A percentile compares a stretch with the other conserved stretches of the same genome.
Evolutionary conservation across 495 filamentous ascomycete species (phyloP).

Genomic region (Diplogelasinospora grovesii): DNA sequence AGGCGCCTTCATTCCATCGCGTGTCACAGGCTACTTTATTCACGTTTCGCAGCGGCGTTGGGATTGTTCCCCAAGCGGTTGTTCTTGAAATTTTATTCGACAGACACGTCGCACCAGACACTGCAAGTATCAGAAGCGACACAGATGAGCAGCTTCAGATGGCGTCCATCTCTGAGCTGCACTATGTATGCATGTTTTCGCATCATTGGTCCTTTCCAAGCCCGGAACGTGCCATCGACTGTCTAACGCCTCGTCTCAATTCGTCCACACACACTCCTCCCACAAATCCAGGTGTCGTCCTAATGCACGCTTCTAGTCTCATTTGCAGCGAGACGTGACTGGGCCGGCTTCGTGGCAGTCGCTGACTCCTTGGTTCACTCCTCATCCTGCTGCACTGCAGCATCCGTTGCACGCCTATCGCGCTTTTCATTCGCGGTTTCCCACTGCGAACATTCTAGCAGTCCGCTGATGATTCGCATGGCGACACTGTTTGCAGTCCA

Average conservation of each 20-base stretch:
- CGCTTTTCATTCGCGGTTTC: conserved; percentile 10
- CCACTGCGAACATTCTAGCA: conserved; percentile 1
- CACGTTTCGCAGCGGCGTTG: no score
- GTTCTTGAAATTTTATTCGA: no score
- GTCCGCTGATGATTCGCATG: conserved; percentile 7
- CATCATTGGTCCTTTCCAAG: conserved; percentile 6
- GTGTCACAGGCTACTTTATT: no score
- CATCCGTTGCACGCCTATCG: conserved; percentile 4
- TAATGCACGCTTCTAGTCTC: conserved; percentile 19
- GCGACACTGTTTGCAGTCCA: no score
- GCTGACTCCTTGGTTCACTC: conserved; percentile 30
- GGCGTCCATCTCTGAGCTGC: conserved; percentile 8
- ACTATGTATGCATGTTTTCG: conserved; percentile 24
- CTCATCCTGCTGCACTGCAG: conserved; percentile 16
- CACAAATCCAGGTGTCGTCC: conserved; percentile 3
- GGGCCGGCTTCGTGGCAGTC: conserved; percentile 40
- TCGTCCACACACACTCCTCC: conserved; percentile 3
- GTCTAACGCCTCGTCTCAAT: conserved; percentile 5
- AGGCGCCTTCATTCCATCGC: no score
- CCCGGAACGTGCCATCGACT: conserved; percentile 5
- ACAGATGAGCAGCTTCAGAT: no score
- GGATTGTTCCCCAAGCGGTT: no score
- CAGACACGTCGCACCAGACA: no score
- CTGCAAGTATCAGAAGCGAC: no score
- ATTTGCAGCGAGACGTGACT: conserved; percentile 11